These are phyloP conservation scores for Alternaria arborescens DNA, from an alignment of 2,329 filamentous ascomycete genomes.

Conservation along the genomic window DNA sequence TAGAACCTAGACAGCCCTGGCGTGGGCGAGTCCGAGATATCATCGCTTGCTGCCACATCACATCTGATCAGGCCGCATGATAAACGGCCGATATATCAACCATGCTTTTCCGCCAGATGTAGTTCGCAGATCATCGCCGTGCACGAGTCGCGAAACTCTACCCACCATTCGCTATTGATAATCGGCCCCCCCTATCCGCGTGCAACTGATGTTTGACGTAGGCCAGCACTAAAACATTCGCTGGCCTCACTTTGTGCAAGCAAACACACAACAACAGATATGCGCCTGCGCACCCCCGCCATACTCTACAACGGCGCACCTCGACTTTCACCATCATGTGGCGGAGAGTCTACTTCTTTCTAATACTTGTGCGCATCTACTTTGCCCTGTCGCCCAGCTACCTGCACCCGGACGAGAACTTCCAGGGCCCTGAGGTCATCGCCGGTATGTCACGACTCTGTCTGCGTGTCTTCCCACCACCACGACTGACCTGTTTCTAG, in stretches of 20 bases:
- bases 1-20: constrained; percentile 10
- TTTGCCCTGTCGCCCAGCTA: constrained; percentile 96
- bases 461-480: background rate
- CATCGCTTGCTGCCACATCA: constrained; percentile 20
- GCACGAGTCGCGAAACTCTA: constrained; percentile 18
- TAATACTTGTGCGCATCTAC: constrained; percentile 88
- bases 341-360: constrained; percentile 85
- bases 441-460: constrained; percentile 68
- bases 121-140: constrained; percentile 12
- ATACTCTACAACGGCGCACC: constrained; percentile 23
- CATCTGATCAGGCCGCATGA: constrained; percentile 35
- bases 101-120: constrained; percentile 25
- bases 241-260: constrained; percentile 29
- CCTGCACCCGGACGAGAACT: constrained; percentile 98
- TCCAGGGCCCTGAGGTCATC: constrained; percentile 96
- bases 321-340: constrained; percentile 70
- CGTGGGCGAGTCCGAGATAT: constrained; percentile 19
- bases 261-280: constrained; percentile 35
- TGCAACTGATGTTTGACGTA: constrained; percentile 36
- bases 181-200: constrained; percentile 33
- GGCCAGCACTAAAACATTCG: constrained; percentile 32
- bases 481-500: constrained; percentile 57
- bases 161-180: constrained; percentile 8
- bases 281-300: constrained; percentile 39
- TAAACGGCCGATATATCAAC: constrained; percentile 17